phyloP scores from a whole-genome alignment of 2,329 filamentous ascomycete genomes.

The Phialophora macrospora region DNA sequence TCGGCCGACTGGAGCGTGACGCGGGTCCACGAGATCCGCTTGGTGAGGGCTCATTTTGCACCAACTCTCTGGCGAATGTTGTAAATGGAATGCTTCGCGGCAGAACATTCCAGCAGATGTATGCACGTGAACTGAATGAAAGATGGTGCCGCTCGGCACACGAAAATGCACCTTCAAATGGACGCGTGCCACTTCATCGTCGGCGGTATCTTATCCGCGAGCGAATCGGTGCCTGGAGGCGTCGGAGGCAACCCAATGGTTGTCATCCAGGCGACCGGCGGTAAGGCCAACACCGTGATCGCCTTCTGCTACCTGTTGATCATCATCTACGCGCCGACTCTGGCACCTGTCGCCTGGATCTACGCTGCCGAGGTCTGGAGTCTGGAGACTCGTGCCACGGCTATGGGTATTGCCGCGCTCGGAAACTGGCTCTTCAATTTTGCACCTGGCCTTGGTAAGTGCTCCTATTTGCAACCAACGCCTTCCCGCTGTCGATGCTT shows the following conservation, averaged over 20 bases:
- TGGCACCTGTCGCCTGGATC: slow-evolving; percentile 68
- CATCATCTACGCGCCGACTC: slow-evolving; percentile 66
- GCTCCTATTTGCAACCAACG: too few relatives aligned
- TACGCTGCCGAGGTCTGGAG: slow-evolving; percentile 70
- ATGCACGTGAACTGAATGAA: neutral
- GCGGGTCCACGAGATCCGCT: neutral
- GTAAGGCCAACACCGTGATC: slow-evolving; percentile 65
- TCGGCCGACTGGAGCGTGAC: neutral
- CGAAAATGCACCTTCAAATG: neutral
- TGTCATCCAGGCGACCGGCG: slow-evolving; percentile 47
- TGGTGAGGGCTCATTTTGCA: neutral
- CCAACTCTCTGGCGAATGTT: neutral
- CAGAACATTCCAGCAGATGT: neutral
- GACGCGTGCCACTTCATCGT: too few relatives aligned
- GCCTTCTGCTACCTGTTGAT: slow-evolving; percentile 69
- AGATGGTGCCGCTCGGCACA: neutral
- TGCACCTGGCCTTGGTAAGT: slow-evolving; percentile 57
- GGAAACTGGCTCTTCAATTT: slow-evolving; percentile 66
- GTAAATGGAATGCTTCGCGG: neutral
- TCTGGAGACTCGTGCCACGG: slow-evolving; percentile 63
- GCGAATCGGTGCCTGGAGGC: slow-evolving; percentile 50
- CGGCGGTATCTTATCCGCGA: too few relatives aligned
- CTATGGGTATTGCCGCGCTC: slow-evolving; percentile 60
- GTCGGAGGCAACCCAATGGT: slow-evolving; percentile 55
- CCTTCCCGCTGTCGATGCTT: too few relatives aligned